Evolutionary conservation across 345 rosid genomes (phyloP).

Genomic region (Salix dunnii): DNA sequence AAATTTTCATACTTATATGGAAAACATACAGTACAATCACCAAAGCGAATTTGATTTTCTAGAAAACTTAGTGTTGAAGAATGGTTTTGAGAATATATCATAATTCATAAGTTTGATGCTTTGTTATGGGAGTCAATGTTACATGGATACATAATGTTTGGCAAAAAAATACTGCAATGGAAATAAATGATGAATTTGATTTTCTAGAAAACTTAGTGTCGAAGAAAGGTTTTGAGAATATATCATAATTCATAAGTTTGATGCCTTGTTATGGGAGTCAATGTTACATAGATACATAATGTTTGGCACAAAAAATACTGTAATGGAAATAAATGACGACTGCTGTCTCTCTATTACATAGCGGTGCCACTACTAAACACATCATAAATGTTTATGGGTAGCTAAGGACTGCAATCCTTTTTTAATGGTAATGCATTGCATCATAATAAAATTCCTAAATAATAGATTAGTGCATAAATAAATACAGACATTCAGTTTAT

Average conservation of each 20-base stretch:
- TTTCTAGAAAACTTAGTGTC: neutral
- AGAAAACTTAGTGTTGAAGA: neutral
- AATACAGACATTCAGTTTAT: neutral
- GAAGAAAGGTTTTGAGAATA: neutral
- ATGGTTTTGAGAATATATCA: neutral
- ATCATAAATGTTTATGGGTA: neutral
- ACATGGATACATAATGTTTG: neutral
- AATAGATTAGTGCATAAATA: neutral
- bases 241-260: neutral
- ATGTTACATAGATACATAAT: neutral
- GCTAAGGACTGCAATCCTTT: neutral
- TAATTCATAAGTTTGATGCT: neutral
- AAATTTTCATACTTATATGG: neutral
- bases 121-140: neutral
- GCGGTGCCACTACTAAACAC: neutral
- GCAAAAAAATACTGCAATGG: neutral
- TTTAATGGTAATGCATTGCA: neutral
- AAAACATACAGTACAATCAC: neutral
- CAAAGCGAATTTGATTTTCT: neutral
- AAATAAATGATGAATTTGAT: too few relatives aligned
- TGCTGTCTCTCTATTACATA: neutral
- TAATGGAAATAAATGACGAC: neutral
- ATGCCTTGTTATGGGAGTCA: neutral
- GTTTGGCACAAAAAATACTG: neutral
- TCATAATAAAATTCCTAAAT: neutral